Evolutionary conservation across 345 rosid genomes (phyloP).

Genomic region (Firmiana major): DNA sequence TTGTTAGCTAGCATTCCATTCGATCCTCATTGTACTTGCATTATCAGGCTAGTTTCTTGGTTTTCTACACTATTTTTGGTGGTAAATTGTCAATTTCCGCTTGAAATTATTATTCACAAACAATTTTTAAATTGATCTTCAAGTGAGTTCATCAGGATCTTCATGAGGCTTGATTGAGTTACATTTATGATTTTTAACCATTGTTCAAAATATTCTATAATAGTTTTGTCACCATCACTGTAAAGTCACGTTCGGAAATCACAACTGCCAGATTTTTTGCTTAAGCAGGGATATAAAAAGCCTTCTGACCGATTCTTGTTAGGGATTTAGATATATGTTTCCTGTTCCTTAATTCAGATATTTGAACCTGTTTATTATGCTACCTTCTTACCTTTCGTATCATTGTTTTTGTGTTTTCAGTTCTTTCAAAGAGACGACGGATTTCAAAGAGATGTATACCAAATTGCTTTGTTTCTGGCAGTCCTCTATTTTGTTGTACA

Average conservation of each 20-base stretch:
- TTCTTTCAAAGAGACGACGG: conserved; percentile 83
- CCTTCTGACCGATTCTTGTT: neutral
- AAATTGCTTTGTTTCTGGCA: conserved; percentile 70
- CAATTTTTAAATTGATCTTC: neutral
- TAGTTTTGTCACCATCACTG: neutral
- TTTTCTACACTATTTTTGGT: too few species aligned
- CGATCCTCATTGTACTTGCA: too few species aligned
- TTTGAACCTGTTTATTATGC: neutral
- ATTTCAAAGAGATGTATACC: conserved; percentile 76
- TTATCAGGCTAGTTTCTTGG: too few species aligned
- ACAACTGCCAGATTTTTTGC: neutral
- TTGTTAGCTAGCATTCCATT: too few species aligned
- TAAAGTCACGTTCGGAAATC: neutral
- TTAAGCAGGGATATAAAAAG: too few species aligned
- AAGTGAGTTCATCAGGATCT: neutral
- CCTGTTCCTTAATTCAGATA: neutral
- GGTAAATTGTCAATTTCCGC: too few species aligned
- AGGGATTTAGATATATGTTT: neutral
- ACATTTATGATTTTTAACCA: neutral
- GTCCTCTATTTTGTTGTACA: conserved; percentile 79
- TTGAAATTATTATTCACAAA: too few species aligned
- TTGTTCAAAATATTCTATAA: neutral
- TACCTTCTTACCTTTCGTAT: neutral
- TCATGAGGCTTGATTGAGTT: neutral
- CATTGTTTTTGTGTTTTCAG: conserved; percentile 31